Base-by-base conservation (phyloP, 306 rosid genomes). In the Pyrus pyrifolia region DNA sequence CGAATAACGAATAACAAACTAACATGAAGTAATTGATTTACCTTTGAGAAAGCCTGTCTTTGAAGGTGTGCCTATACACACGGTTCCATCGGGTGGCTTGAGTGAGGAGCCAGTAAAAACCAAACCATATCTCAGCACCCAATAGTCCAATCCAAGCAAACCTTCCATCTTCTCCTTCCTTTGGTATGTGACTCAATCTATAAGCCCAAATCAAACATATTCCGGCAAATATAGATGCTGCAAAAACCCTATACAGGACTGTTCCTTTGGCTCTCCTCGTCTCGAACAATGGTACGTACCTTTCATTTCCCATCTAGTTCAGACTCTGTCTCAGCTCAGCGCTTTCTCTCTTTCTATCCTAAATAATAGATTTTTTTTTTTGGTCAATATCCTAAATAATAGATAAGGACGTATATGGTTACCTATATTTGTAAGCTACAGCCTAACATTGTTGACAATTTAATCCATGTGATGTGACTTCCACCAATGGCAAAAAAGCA, bases 121-220 rank as follows among this genome's bases (percentile, higher is more conserved):
- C 88, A 40, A 91, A 94, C 97, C 97, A 94, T 2, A 91, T 51
- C 46, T 94, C 97, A 65, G 96, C 84, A 57, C 11, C 87, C 66
- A 90, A 59, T 87, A 94, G 27, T 11, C 89, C 93, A 69, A 90
- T 8, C 93, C 93, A 90, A 3, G 10, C 85, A 87, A 85, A 86
- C 25, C 83, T 87, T 40, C 82, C 87, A 79, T 64, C 77, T 57
- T 80, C 76, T 52, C 38, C 81, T 9, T 70, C 77, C 76, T 21
- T 64, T 65, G 79, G 84, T 44, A 86, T 69, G 76, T 85, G 81
- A n/a, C 21, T 80, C 14, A 79, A 70, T 75, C 98, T 94, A 51
- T 86, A 89, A 31, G 73, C 2, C 97, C 91, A 94, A n/a, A 90
- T 88, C 74, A 82, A 83, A 68, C 90, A 80, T 71, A 86, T 89